phyloP scores from a whole-genome alignment of 768 basidiomycete genomes.

The Tricholoma flavovirens region DNA sequence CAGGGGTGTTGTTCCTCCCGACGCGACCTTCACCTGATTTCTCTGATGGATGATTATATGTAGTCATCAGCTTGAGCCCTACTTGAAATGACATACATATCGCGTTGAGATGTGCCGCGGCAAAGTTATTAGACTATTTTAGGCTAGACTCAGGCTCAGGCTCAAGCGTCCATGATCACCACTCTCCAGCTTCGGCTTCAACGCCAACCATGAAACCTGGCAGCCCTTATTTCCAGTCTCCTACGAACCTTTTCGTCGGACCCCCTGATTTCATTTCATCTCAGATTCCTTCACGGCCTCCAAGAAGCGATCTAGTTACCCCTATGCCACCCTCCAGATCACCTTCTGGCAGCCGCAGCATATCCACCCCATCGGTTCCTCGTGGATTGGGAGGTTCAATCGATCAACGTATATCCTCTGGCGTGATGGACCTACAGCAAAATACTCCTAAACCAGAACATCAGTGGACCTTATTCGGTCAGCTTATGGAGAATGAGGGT shows the following conservation, averaged over 20 bases:
- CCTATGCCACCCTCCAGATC: conserved; percentile 12
- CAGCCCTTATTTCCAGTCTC: not conserved
- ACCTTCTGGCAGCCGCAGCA: conserved; percentile 14
- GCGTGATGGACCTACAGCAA: conserved; percentile 9
- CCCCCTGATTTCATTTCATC: conserved; percentile 20
- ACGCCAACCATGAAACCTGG: not conserved
- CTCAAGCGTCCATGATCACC: no score
- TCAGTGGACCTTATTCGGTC: conserved; percentile 67
- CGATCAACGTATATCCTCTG: conserved; percentile 11
- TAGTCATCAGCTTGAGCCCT: no score
- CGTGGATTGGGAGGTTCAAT: conserved; percentile 7
- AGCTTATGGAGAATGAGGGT: conserved; percentile 65
- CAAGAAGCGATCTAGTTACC: not conserved
- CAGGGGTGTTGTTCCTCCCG: no score
- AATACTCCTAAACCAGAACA: conserved; percentile 16
- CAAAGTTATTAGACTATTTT: no score
- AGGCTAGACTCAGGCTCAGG: no score
- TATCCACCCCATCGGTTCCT: conserved; percentile 15
- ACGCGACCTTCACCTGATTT: no score
- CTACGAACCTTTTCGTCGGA: conserved; percentile 14
- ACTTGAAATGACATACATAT: no score
- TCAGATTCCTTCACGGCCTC: not conserved
- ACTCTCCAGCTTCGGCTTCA: no score
- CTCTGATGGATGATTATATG: no score
- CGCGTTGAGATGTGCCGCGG: no score